These are phyloP conservation scores for Penicillium sp. DNA, from an alignment of 2,329 filamentous ascomycete species.

Conservation along the genomic window DNA sequence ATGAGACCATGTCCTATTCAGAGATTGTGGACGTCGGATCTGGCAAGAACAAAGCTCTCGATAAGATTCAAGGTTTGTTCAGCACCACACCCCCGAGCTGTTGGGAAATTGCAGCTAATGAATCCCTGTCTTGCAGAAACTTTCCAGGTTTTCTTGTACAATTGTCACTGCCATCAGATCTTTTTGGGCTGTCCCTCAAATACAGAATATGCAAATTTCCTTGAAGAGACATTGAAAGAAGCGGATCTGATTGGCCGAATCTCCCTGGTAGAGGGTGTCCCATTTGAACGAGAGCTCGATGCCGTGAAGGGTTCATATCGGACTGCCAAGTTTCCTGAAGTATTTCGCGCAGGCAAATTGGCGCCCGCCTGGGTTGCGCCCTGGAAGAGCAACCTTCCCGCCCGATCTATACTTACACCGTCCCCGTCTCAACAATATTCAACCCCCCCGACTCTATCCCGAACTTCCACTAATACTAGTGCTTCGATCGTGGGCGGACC, in stretches of 20 bases:
- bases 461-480: conserved; percentile 39
- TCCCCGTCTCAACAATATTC: conserved; percentile 33
- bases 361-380: conserved; percentile 30
- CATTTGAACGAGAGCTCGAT: conserved; percentile 51
- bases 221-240: conserved; percentile 48
- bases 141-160: conserved; percentile 51
- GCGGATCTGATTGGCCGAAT: conserved; percentile 44
- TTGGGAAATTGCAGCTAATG: conserved; percentile 20
- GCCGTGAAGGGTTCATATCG: conserved; percentile 45
- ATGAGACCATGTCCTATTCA: conserved; percentile 46
- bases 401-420: conserved; percentile 30
- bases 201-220: conserved; percentile 48
- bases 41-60: conserved; percentile 42
- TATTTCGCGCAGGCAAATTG: conserved; percentile 53
- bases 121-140: conserved; percentile 38
- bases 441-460: conserved; percentile 26
- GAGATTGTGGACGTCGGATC: conserved; percentile 47
- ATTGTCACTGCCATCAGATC: conserved; percentile 57
- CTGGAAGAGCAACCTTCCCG: conserved; percentile 29
- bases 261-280: conserved; percentile 52
- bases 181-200: conserved; percentile 56
- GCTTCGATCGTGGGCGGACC: conserved; percentile 32
- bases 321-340: conserved; percentile 45
- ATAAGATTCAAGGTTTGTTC: conserved; percentile 45
- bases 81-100: not conserved